Base-by-base conservation (phyloP, 176 grass and related monocot genomes). In the Carex littledalei region DNA sequence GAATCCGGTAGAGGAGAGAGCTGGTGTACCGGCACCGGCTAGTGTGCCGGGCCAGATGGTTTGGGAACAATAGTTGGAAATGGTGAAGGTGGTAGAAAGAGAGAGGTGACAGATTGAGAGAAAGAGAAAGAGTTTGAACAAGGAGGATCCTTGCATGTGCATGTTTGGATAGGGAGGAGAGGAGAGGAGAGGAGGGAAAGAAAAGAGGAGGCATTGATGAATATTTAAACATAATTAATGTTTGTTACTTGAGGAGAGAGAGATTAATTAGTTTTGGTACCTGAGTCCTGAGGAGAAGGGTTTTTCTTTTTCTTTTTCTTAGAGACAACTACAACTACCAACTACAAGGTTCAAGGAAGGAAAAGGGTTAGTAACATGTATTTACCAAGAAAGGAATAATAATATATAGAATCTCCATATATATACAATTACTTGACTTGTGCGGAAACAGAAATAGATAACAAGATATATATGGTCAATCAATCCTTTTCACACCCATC, bases 1-100 rank as follows among this genome's bases (percentile, higher is more conserved):
- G 85, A 98, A 98, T 73, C 95, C 95, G 6, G 93, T 94, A 53
- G 88, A 90, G 1, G 91, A 60, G 12, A 98, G 89, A 74, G 90
- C 67, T 37, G 95, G 89, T 18, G 93, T 98, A 43, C 93, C 95
- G 3, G 93, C 88, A 18, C 95, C 93, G 16, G 95, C 91, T 72
- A 95, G 64, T 6, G 91, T 98, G 64, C 53, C 95, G 1, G 95
- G 95, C 93, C 95, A 98, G 34, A 95, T 98, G 8, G 95, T 63
- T 39, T 93, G 57, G 1, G 91, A 61, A 80, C 95, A 98, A 88
- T 95, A 80, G 85, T 95, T 95, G 34, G 86, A 90, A 68, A 95
- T 78, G 41, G 91, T 93, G 85, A 98, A 95, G 22, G 85, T 92
- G 84, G 63, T 88, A n/a, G 88, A 76, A 26, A 29, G 72, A 13